Base-by-base conservation (phyloP, 345 rosid genomes). In the Populus euphratica region DNA sequence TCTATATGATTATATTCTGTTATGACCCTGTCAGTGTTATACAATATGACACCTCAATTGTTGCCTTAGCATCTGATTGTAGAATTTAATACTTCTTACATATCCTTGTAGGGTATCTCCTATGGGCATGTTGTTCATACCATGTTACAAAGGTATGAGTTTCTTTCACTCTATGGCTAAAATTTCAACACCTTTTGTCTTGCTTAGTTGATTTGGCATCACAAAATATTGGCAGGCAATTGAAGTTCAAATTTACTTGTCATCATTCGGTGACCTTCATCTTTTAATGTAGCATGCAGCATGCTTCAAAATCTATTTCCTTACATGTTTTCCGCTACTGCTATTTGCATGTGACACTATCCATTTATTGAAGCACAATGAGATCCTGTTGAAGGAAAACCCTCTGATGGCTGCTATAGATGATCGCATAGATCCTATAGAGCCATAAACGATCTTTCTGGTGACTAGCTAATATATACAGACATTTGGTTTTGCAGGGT, bases 81-180 rank as follows among this genome's bases (percentile, higher is more conserved):
- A 50, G 14, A 14, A 47, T 47, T 13, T 0, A 47, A 47, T 47
- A 4, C 63, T 38, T 31, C 75, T 16, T 43, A 68, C 27, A 62
- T 73, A 72, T 73, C 63, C 72, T 76, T 83, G 81, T 92, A 95
- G 99, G 91, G 78, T 90, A 77, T 90, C 93, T 80, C 97, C 97
- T 5, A 95, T 93, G 99, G 99, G 98, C 85, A 95, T 95, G 97
- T 83, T 93, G 77, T 95, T 95, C 85, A 95, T 93, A 80, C 99
- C 99, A 13, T 95, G 99, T 79, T 93, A 89, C 88, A 95, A 88
- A 92, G 99, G 99, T 93, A 70, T 47, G 86, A 81, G 7, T 77
- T 69, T 17, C 67, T 27, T 72, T 71, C 41, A 8, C 62, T 38
- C 36, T 25, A 13, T 6, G 20, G 13, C 62, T 25, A n/a, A 29